These are phyloP conservation scores for Pleurotus cornucopiae DNA, from an alignment of 768 basidiomycete species.

Conservation along the genomic window DNA sequence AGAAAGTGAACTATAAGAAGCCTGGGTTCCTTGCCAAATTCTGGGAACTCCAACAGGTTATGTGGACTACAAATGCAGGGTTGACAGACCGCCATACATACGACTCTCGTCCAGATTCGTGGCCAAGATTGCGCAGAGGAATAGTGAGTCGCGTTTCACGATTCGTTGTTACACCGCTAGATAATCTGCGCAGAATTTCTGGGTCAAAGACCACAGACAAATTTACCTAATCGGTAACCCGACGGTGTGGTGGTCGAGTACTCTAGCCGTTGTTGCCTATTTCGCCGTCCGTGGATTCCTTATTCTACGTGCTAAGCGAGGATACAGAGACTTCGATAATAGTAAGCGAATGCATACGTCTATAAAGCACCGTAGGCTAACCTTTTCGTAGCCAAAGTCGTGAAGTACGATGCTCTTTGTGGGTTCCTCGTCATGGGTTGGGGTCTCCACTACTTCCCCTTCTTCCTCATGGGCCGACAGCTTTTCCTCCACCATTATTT, in stretches of 20 bases:
- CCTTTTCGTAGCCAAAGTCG: constrained; percentile 63
- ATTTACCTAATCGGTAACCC: constrained; percentile 96
- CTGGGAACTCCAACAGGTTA: constrained; percentile 74
- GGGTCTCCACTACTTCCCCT: constrained; percentile 91
- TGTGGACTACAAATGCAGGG: constrained; percentile 5
- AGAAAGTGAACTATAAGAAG: constrained; percentile 85
- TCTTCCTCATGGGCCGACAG: constrained; percentile 96
- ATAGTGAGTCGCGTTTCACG: constrained; percentile 59
- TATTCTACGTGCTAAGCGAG: constrained; percentile 85
- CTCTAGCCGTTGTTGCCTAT: constrained; percentile 67
- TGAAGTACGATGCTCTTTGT: constrained; percentile 88
- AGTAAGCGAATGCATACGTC: constrained; percentile 48
- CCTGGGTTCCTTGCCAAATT: constrained; percentile 92
- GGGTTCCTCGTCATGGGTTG: constrained; percentile 92
- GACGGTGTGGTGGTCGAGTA: constrained; percentile 86
- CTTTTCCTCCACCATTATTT: constrained; percentile 98
- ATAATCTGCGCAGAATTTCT: constrained; percentile 71
- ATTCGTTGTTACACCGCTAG: not conserved
- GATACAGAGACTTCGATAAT: constrained; percentile 87
- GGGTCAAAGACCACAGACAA: constrained; percentile 95
- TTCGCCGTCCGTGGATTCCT: constrained; percentile 69
- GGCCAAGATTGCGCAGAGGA: constrained; percentile 90
- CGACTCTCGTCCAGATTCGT: constrained; percentile 88
- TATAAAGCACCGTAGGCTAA: not conserved
- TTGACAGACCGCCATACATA: constrained; percentile 77